Evolutionary conservation across 305 asterid genomes (phyloP), one percentile per base, ranked within the genome.

Genomic region (Fraxinus platypoda): DNA sequence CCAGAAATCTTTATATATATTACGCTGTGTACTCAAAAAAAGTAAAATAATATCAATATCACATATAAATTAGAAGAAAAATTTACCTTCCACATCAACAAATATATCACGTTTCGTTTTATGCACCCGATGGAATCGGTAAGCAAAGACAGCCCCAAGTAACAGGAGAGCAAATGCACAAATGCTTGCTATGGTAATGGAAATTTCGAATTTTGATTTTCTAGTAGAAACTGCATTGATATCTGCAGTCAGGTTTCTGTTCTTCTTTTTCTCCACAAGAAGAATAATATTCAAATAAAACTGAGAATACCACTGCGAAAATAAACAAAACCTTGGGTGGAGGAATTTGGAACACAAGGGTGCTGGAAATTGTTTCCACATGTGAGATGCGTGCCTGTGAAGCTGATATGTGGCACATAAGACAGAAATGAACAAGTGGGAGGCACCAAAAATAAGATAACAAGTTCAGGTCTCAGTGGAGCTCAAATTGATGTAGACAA

Each of bases 321-420:
- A 28, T 34, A 35, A 15, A 57, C 54, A 84, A 73, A 81, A 93
- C 97, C 97, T 90, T 90, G 89, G 75, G 81, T 35, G 37, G 94
- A 88, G 83, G 97, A 87, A 83, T 86, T 89, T 43, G 97, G 91
- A 82, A 88, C 86, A 88, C 98, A 95, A 71, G 97, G 93, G 52
- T 91, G 91, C 73, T 88, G 88, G 84, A 91, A 82, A 78, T 87
- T 89, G 41, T 83, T 79, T 74, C 97, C 97, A 78, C 98, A 95
- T 26, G 84, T 84, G 62, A 95, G 97, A 85, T 26, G 87, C 81
- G 94, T 95, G 70, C 85, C 93, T 75, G 95, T 88, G 85, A 94
- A 95, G 88, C 98, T 94, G 92, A 82, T 37, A 81, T 78, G 26
- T 23, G 79, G 80, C 28, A 37, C 25, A 78, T 8, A 37, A 84